phyloP scores from a whole-genome alignment of 31 red algal genomes.

The Porphyra umbilicalis region DNA sequence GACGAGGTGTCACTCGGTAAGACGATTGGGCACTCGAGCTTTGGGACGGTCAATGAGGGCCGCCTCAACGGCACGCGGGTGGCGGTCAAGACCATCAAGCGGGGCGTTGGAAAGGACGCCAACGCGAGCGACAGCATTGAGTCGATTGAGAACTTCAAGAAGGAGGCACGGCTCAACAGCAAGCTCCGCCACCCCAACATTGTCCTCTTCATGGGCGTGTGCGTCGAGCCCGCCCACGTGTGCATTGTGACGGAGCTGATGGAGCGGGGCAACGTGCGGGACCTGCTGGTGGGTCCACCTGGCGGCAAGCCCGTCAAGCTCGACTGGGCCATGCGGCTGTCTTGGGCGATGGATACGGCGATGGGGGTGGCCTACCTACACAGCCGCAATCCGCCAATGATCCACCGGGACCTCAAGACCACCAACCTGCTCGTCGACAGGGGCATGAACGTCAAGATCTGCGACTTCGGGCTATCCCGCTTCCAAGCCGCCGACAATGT shows the following conservation, averaged over 20 bases:
- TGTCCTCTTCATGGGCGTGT: constrained; percentile 82
- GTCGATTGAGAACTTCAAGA: constrained; percentile 33
- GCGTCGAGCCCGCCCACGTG: constrained; percentile 39
- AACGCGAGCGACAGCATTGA: constrained; percentile 3
- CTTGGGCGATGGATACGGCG: constrained; percentile 87
- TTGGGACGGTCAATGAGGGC: constrained; percentile 55
- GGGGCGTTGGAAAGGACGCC: constrained; percentile 15
- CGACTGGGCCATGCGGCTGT: constrained; percentile 63
- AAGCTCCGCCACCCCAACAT: constrained; percentile 93
- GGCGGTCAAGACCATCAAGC: constrained; percentile 80
- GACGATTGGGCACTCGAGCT: constrained; percentile 72
- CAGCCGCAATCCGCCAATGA: constrained; percentile 72
- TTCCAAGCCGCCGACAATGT: constrained; percentile 40
- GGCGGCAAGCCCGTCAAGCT: constrained; percentile 39
- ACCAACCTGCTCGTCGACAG: constrained; percentile 91
- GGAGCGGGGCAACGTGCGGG: constrained; percentile 74
- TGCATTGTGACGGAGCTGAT: constrained; percentile 87
- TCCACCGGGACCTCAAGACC: constrained; percentile 95
- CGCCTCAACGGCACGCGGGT: constrained; percentile 77
- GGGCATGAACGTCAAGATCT: constrained; percentile 93
- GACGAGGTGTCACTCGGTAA: constrained; percentile 36
- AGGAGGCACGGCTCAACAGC: constrained; percentile 73
- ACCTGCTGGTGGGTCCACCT: constrained; percentile 36
- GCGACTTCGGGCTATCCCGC: constrained; percentile 93
- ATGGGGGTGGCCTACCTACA: constrained; percentile 94